Evolutionary conservation across 306 rosid genomes (phyloP).

Genomic region (Malus sieversii): DNA sequence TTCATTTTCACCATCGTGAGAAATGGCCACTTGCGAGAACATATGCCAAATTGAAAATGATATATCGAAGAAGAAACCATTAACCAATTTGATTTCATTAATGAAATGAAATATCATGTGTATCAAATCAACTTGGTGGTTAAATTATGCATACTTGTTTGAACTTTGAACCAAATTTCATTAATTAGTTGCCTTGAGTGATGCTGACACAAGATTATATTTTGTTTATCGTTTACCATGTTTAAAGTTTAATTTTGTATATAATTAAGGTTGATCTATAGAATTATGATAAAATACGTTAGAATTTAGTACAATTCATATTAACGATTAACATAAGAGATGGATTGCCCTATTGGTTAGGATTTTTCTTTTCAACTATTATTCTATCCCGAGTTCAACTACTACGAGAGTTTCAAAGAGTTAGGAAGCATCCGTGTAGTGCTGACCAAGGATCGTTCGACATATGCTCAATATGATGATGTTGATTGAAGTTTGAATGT

Average conservation of each 20-base stretch:
- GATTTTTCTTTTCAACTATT: too few species aligned
- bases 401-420: background rate
- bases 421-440: background rate
- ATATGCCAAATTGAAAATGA: background rate
- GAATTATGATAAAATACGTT: too few species aligned
- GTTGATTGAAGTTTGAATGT: background rate
- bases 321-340: too few species aligned
- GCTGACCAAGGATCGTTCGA: too few species aligned
- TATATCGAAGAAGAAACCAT: background rate
- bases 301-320: too few species aligned
- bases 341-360: fast-evolving
- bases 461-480: too few species aligned
- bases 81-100: background rate
- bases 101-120: background rate
- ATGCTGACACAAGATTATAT: background rate
- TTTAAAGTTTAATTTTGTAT: background rate
- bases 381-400: background rate
- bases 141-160: background rate
- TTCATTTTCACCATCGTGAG: fast-evolving
- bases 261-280: background rate
- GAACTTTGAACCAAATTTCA: background rate
- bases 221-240: background rate
- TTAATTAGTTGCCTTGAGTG: background rate
- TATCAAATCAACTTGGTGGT: background rate
- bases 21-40: background rate